phyloP scores from a whole-genome alignment of 768 basidiomycete genomes.

The Scleroderma citrinum region DNA sequence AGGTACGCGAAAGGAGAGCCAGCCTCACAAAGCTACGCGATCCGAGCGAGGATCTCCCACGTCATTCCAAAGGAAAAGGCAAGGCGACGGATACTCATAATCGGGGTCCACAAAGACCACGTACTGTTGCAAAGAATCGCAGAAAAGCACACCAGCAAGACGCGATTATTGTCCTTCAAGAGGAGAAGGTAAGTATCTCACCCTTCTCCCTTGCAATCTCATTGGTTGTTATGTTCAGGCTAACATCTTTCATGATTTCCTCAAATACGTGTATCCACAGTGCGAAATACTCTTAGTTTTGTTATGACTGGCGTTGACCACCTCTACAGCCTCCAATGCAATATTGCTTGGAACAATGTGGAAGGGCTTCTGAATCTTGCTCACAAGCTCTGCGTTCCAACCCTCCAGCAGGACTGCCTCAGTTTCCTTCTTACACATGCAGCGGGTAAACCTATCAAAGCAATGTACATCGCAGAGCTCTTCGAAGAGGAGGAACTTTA shows the following conservation, averaged over 20 bases:
- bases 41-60: slow-evolving; percentile 13
- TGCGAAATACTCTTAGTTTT: slow-evolving; percentile 22
- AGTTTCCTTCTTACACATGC: slow-evolving; percentile 89
- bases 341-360: slow-evolving; percentile 94
- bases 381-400: slow-evolving; percentile 79
- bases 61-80: slow-evolving; percentile 19
- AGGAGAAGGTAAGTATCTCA: slow-evolving; percentile 62
- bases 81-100: slow-evolving; percentile 5
- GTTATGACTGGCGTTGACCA: slow-evolving; percentile 2
- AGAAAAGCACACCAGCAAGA: slow-evolving; percentile 51
- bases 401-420: slow-evolving; percentile 76
- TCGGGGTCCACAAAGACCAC: slow-evolving; percentile 27
- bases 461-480: slow-evolving; percentile 86
- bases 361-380: slow-evolving; percentile 88
- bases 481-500: slow-evolving; percentile 89
- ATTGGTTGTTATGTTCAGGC: slow-evolving; percentile 39
- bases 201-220: not conserved
- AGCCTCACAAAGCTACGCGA: slow-evolving; percentile 62
- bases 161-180: slow-evolving; percentile 84
- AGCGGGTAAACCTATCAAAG: slow-evolving; percentile 88
- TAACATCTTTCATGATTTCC: slow-evolving; percentile 85
- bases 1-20: slow-evolving; percentile 38
- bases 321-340: slow-evolving; percentile 67
- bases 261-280: slow-evolving; percentile 93
- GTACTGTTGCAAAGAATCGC: slow-evolving; percentile 37